Conservation (phyloP, 441 rosid genomes). For the Brassica balearica region DNA sequence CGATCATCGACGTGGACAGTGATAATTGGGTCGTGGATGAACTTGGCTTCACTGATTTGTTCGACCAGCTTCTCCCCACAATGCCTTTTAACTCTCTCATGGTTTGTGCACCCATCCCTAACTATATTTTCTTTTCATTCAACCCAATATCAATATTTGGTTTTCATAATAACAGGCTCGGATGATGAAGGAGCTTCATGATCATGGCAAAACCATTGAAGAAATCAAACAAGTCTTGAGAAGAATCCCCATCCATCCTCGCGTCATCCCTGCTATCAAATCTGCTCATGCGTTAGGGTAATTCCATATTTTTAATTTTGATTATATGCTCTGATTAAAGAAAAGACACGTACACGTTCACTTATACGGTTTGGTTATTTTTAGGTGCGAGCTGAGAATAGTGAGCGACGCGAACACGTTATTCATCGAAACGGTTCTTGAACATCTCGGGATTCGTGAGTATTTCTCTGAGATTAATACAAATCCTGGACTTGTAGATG, state of each 20-base stretch:
- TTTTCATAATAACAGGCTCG: too few relatives aligned
- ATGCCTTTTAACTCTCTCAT: slow-evolving; percentile 78
- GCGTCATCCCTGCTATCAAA: slow-evolving; percentile 63
- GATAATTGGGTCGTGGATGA: slow-evolving; percentile 79
- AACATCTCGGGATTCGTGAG: slow-evolving; percentile 63
- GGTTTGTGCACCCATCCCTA: too few relatives aligned
- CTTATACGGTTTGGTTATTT: too few relatives aligned
- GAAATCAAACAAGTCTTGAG: slow-evolving; percentile 50
- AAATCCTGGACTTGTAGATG: slow-evolving; percentile 65
- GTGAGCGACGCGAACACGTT: slow-evolving; percentile 85
- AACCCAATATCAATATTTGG: too few relatives aligned
- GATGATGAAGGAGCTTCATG: slow-evolving; percentile 48
- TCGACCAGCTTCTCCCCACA: slow-evolving; percentile 74
- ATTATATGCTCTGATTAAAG: neutral
- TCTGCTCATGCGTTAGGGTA: slow-evolving; percentile 65
- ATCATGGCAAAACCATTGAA: slow-evolving; percentile 49
- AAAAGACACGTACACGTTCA: neutral
- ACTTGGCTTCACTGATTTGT: slow-evolving; percentile 65
- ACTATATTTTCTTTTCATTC: too few relatives aligned
- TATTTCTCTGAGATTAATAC: slow-evolving; percentile 75
- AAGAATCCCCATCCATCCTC: slow-evolving; percentile 59
- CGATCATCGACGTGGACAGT: slow-evolving; percentile 75
- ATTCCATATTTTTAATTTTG: neutral
- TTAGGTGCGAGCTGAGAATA: slow-evolving; percentile 36
- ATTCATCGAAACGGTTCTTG: slow-evolving; percentile 74